Conservation (phyloP, 805 yeast genomes). For the Sugiyamaella mastotermitis region DNA sequence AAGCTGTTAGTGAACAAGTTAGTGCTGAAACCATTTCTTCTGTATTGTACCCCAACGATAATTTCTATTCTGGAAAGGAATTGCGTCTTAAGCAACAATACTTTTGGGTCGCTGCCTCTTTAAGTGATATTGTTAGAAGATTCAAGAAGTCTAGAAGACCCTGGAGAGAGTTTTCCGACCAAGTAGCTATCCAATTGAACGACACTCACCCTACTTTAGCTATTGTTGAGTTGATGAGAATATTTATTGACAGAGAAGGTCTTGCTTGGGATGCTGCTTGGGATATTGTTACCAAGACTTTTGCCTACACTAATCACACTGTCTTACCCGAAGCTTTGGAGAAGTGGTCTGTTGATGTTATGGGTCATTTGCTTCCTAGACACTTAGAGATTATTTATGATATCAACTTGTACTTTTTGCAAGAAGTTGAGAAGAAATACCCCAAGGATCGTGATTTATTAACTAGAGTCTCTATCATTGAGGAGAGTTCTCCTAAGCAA, state of each 20-base stretch:
- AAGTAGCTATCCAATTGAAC: constrained; percentile 85
- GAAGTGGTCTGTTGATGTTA: constrained; percentile 86
- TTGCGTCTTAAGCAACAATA: constrained; percentile 90
- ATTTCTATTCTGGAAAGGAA: constrained; percentile 86
- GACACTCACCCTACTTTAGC: constrained; percentile 95
- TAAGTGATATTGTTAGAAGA: constrained; percentile 85
- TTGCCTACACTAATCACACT: constrained; percentile 92
- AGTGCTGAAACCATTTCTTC: constrained; percentile 89
- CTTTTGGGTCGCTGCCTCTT: constrained; percentile 94
- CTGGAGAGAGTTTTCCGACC: constrained; percentile 79
- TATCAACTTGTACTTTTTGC: constrained; percentile 72
- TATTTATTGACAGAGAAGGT: constrained; percentile 77
- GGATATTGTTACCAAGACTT: constrained; percentile 71
- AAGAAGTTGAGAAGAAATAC: constrained; percentile 66
- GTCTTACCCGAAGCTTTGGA: constrained; percentile 93
- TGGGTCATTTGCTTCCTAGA: constrained; percentile 78
- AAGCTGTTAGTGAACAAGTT: constrained; percentile 79
- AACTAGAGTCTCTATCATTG: constrained; percentile 72
- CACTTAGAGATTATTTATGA: constrained; percentile 87
- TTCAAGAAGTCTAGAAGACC: constrained; percentile 71
- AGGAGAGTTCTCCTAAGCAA: constrained; percentile 73
- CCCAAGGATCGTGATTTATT: constrained; percentile 67
- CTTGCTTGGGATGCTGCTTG: constrained; percentile 81
- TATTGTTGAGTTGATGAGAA: constrained; percentile 80
- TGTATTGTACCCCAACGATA: constrained; percentile 89